Evolutionary conservation across 2,329 filamentous ascomycete genomes (phyloP), one percentile per base, ranked within the genome.

Genomic region (Verticillium nubilum): DNA sequence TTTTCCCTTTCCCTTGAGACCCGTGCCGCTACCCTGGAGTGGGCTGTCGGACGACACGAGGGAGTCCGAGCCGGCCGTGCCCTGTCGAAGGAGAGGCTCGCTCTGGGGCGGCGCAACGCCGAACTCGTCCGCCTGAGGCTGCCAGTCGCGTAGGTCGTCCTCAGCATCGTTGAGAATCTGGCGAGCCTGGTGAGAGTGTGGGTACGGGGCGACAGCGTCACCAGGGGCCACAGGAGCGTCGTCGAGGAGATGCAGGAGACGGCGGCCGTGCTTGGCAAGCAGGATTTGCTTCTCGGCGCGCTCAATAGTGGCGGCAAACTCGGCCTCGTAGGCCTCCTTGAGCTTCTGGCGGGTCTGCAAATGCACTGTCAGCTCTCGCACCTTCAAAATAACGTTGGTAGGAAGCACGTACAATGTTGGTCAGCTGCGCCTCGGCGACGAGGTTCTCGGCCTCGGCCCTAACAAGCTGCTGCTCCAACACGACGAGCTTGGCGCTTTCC

Each of bases 221-320:
- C 95, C 95, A 1, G 94, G 94, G 1, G 96, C 89, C 29, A 97
- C 86, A 0, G 95, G 92, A 0, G 88, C 88, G 72, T 97, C 94
- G 68, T 99, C 95, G 12, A 99, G 84, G 42, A 96, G 84, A 66
- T 89, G 87, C 59, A 99, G 74, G 35, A 99, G 84, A 52, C 92
- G 87, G 58, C 92, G 89, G 23, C 92, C 94, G 72, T 98, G 93
- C 68, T 90, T 91, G 60, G 95, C 94, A 17, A 99, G 84, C 61
- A 99, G 91, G 68, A 94, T 90, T 73, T 99, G 95, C 79, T 98
- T 98, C 80, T 98, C 95, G 26, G 92, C 92, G 31, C 94, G 90
- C 80, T 99, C 95, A 67, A 99, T 96, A 23, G 92, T 91, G 61
- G 93, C 92, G 17, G 90, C 86, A 64, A 97, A 91, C 72, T 98